Evolutionary conservation across 345 rosid species (phyloP).

Genomic region (Lepidium aucheri): DNA sequence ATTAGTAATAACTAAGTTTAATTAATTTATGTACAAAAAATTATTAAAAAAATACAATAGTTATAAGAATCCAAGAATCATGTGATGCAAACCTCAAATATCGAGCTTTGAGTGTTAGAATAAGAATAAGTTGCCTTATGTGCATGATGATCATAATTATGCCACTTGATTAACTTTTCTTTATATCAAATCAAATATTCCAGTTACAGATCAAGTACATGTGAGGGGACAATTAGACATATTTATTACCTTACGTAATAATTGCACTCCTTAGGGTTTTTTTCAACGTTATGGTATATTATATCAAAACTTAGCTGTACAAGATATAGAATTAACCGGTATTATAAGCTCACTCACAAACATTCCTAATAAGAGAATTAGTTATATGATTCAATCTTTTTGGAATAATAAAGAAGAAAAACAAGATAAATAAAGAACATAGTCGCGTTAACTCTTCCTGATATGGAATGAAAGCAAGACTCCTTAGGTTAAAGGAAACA

Average conservation of each 20-base stretch:
- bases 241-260: background rate
- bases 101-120: background rate
- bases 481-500: background rate
- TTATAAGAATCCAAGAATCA: slow-evolving; percentile 11
- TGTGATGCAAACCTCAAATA: slow-evolving; percentile 13
- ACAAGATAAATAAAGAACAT: too few species aligned
- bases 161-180: background rate
- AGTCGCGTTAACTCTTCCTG: too few species aligned
- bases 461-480: too few species aligned
- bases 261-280: slow-evolving; percentile 16
- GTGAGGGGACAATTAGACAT: slow-evolving; percentile 10
- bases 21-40: too few species aligned
- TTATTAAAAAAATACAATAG: too few species aligned
- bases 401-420: too few species aligned
- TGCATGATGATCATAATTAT: background rate
- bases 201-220: slow-evolving; percentile 14
- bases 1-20: background rate
- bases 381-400: too few species aligned
- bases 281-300: too few species aligned
- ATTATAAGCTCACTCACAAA: too few species aligned
- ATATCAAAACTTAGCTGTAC: too few species aligned
- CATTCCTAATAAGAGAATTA: too few species aligned
- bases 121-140: background rate
- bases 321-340: too few species aligned
- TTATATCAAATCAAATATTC: background rate